phyloP scores from a whole-genome alignment of 305 asterid genomes.

The Plantago coronopus region DNA sequence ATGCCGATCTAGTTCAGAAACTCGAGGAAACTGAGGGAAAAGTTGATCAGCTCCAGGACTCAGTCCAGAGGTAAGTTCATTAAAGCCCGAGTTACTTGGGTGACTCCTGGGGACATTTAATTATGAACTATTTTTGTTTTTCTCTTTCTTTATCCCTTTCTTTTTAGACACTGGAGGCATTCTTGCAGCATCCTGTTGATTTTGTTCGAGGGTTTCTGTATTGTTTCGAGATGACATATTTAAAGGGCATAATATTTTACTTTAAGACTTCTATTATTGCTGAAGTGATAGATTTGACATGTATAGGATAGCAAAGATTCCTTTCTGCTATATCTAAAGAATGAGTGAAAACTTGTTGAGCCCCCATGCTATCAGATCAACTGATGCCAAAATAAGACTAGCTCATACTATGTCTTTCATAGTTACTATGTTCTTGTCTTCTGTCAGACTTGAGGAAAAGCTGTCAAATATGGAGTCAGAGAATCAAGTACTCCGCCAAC shows the following conservation, averaged over 20 bases:
- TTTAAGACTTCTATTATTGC: background rate
- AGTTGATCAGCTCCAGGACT: conserved; percentile 78
- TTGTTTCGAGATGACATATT: background rate
- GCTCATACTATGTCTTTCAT: conserved; percentile 11
- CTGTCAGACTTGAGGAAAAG: conserved; percentile 90
- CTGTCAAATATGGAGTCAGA: conserved; percentile 88
- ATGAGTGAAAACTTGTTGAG: background rate
- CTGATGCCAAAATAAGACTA: conserved; percentile 17
- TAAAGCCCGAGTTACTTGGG: background rate
- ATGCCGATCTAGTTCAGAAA: conserved; percentile 51
- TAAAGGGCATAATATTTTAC: conserved; percentile 4
- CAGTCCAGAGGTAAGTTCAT: conserved; percentile 67
- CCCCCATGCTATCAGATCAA: conserved; percentile 14
- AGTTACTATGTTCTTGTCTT: conserved; percentile 22
- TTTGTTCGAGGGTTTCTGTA: background rate
- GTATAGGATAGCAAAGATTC: background rate
- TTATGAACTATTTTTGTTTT: background rate
- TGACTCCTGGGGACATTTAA: background rate
- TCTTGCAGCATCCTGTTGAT: background rate
- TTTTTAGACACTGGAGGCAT: background rate
- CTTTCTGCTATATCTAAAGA: conserved; percentile 2
- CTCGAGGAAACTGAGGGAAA: conserved; percentile 68
- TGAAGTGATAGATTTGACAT: conserved; percentile 8
- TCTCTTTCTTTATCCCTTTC: background rate
- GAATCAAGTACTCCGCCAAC: conserved; percentile 98